Evolutionary conservation across 2,329 filamentous ascomycete genomes (phyloP).

Genomic region (Cladosporium sp.): DNA sequence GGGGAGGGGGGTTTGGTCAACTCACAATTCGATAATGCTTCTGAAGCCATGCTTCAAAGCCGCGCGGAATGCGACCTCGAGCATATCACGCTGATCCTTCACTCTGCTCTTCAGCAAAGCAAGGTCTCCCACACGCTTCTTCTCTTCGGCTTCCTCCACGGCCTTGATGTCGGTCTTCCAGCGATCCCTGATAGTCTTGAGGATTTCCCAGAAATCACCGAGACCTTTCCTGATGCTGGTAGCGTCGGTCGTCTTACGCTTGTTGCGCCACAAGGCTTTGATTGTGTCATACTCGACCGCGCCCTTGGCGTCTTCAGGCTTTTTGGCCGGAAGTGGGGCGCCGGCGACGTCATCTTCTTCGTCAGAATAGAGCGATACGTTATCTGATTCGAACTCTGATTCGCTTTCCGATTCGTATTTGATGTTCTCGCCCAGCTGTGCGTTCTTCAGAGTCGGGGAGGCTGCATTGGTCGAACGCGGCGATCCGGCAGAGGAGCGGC

Average conservation of each 20-base stretch:
- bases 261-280: constrained; percentile 55
- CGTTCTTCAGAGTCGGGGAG: not conserved
- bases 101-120: constrained; percentile 51
- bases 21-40: constrained; percentile 39
- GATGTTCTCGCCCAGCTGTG: constrained; percentile 11
- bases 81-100: constrained; percentile 50
- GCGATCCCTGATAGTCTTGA: constrained; percentile 53
- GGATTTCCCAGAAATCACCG: constrained; percentile 52
- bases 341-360: constrained; percentile 39
- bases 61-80: constrained; percentile 46
- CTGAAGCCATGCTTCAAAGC: constrained; percentile 42
- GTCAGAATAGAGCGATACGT: constrained; percentile 45
- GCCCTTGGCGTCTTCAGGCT: constrained; percentile 42
- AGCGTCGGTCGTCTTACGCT: constrained; percentile 42
- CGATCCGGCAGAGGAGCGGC: constrained; percentile 3
- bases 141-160: constrained; percentile 52
- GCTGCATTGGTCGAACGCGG: not conserved
- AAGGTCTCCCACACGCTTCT: constrained; percentile 49
- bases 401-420: constrained; percentile 35
- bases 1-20: constrained; percentile 13
- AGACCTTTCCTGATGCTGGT: constrained; percentile 51
- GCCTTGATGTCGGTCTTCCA: constrained; percentile 55
- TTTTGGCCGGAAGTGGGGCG: constrained; percentile 48
- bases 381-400: constrained; percentile 40
- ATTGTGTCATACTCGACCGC: constrained; percentile 54